A percentile compares a stretch with the other conserved stretches of the same genome.
phyloP scores from a whole-genome alignment of 768 basidiomycete species.

The Daedaleopsis sinensis region DNA sequence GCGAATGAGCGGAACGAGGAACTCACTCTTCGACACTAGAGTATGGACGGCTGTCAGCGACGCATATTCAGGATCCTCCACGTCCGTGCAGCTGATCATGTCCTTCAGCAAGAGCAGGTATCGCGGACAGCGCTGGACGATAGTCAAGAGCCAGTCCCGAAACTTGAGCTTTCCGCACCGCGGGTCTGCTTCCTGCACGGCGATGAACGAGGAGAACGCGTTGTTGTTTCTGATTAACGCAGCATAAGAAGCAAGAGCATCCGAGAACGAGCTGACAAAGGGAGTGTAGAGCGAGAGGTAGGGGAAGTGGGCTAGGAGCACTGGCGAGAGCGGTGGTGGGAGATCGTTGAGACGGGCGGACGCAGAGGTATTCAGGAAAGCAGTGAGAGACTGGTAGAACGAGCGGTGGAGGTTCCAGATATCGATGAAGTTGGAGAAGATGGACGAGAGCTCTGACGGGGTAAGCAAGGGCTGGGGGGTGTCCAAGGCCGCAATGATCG shows the following conservation, averaged over 20 bases:
- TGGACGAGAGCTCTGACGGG: constrained; percentile 65
- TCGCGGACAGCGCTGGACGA: constrained; percentile 87
- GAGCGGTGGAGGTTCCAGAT: constrained; percentile 88
- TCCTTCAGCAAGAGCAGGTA: constrained; percentile 86
- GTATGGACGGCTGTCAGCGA: constrained; percentile 61
- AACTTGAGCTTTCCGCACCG: constrained; percentile 75
- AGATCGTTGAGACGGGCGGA: constrained; percentile 24
- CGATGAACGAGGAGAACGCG: constrained; percentile 65
- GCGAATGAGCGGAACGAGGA: background rate
- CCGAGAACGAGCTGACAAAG: constrained; percentile 79
- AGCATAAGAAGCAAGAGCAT: constrained; percentile 60
- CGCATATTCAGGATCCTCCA: constrained; percentile 67
- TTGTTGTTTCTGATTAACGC: constrained; percentile 57
- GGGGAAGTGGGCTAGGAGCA: constrained; percentile 82
- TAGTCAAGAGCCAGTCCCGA: constrained; percentile 83
- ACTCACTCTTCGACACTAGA: constrained; percentile 76
- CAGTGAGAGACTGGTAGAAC: constrained; percentile 64
- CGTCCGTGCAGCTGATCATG: constrained; percentile 66
- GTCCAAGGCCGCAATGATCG: constrained; percentile 77
- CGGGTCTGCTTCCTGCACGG: constrained; percentile 66
- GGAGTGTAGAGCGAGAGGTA: constrained; percentile 88
- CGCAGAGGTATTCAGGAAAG: constrained; percentile 40
- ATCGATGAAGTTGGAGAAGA: constrained; percentile 90
- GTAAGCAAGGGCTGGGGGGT: constrained; percentile 68
- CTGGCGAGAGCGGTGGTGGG: constrained; percentile 52